Conservation (phyloP, 2,329 filamentous ascomycete genomes). For the Canariomyces notabilis region DNA sequence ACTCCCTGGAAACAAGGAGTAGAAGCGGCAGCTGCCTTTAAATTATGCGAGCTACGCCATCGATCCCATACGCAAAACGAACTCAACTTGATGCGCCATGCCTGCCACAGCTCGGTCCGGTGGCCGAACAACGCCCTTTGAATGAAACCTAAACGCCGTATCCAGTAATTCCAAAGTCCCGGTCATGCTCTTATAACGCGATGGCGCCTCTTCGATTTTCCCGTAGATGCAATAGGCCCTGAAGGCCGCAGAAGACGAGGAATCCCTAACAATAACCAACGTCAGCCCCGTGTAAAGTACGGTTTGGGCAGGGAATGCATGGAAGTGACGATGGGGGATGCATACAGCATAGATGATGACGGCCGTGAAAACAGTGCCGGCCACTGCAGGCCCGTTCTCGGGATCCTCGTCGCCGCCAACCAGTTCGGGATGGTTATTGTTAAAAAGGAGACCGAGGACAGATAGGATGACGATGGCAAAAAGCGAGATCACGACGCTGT, state of each 20-base stretch:
- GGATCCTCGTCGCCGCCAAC: constrained; percentile 70
- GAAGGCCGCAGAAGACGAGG: constrained; percentile 84
- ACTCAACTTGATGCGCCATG: constrained; percentile 1
- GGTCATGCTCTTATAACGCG: constrained; percentile 20
- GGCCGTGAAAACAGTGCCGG: constrained; percentile 78
- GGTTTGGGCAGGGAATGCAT: not conserved
- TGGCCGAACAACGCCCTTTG: constrained; percentile 3
- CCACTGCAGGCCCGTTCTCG: constrained; percentile 69
- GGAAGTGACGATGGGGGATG: constrained; percentile 24
- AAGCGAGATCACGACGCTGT: constrained; percentile 66
- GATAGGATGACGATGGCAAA: constrained; percentile 63
- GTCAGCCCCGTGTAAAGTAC: constrained; percentile 11
- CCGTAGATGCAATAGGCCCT: constrained; percentile 80
- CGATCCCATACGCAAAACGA: not conserved
- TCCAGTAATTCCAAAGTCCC: constrained; percentile 8
- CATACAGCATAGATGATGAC: constrained; percentile 85
- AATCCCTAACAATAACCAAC: constrained; percentile 57
- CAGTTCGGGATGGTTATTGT: constrained; percentile 74
- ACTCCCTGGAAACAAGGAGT: too few species aligned
- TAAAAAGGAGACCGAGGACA: constrained; percentile 66
- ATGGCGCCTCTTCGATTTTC: constrained; percentile 66
- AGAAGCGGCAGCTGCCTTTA: not conserved
- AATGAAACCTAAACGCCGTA: constrained; percentile 20
- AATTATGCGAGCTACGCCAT: not conserved
- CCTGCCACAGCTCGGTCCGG: not conserved